Conservation (phyloP, 2,329 filamentous ascomycete species). For the Neofusicoccum ribis region DNA sequence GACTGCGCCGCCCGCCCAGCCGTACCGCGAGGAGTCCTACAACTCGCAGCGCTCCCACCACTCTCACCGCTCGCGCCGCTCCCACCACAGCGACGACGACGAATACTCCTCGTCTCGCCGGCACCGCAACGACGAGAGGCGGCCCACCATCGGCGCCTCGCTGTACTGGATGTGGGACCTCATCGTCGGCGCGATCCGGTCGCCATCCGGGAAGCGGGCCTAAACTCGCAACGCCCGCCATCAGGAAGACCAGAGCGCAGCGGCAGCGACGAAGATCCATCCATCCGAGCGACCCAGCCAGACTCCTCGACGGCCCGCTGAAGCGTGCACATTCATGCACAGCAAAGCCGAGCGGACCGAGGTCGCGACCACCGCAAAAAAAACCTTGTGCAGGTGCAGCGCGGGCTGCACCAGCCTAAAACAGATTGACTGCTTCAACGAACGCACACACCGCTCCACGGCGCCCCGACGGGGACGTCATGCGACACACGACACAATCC, state of each 20-base stretch:
- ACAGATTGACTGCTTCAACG: neutral
- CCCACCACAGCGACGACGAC: conserved; percentile 6
- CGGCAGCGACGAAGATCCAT: too few species aligned
- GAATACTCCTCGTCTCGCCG: neutral
- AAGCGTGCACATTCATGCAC: neutral
- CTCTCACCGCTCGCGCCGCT: conserved; percentile 20
- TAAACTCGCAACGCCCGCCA: neutral
- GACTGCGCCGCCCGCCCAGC: neutral
- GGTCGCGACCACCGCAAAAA: neutral
- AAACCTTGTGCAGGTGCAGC: neutral
- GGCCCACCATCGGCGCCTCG: conserved; percentile 32
- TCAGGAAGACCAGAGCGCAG: too few species aligned
- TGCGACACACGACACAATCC: too few species aligned
- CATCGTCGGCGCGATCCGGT: conserved; percentile 13
- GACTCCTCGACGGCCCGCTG: too few species aligned
- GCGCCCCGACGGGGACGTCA: too few species aligned
- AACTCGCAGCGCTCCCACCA: conserved; percentile 21
- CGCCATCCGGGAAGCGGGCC: conserved; percentile 5
- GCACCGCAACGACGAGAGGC: conserved; percentile 21
- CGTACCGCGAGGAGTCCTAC: neutral
- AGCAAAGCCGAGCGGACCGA: neutral
- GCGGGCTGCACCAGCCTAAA: neutral
- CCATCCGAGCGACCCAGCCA: too few species aligned
- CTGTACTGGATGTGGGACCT: conserved; percentile 17
- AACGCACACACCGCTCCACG: neutral